Percentiles rank a stretch among this genome's conserved stretches.
Conservation (phyloP, 495 filamentous ascomycete species). For the Letharia lupina region DNA sequence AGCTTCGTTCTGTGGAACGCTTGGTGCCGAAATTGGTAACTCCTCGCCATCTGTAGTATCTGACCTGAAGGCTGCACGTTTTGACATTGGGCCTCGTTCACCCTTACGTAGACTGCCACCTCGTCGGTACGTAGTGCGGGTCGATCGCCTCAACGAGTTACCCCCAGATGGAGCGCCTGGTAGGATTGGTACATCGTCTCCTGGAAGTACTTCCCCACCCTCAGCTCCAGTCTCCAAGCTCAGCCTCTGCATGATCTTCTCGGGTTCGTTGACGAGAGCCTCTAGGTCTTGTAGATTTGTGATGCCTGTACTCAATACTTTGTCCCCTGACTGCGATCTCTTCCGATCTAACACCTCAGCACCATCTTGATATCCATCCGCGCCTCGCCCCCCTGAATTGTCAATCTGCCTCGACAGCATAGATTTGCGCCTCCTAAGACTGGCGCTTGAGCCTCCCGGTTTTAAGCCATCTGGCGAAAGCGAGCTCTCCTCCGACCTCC, state of each 20-base stretch:
- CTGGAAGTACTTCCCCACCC: constrained; percentile 37
- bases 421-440: constrained; percentile 80
- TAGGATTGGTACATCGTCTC: constrained; percentile 84
- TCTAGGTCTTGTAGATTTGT: constrained; percentile 63
- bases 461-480: constrained; percentile 59
- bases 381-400: constrained; percentile 51
- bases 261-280: constrained; percentile 71
- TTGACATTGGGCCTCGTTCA: constrained; percentile 67
- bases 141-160: constrained; percentile 76
- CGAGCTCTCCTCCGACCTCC: constrained; percentile 65
- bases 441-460: constrained; percentile 49
- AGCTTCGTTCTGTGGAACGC: constrained; percentile 35
- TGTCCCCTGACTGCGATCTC: constrained; percentile 48
- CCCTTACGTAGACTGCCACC: constrained; percentile 80
- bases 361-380: constrained; percentile 70
- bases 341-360: constrained; percentile 76
- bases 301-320: constrained; percentile 48
- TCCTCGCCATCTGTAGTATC: constrained; percentile 52
- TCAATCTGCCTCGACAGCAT: constrained; percentile 94
- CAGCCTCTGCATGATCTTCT: constrained; percentile 56
- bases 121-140: constrained; percentile 82
- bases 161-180: constrained; percentile 52
- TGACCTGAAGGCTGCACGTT: constrained; percentile 53
- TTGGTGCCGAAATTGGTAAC: constrained; percentile 37
- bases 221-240: constrained; percentile 43